Evolutionary conservation across 345 rosid species (phyloP).

Genomic region (Carallia brachiata): DNA sequence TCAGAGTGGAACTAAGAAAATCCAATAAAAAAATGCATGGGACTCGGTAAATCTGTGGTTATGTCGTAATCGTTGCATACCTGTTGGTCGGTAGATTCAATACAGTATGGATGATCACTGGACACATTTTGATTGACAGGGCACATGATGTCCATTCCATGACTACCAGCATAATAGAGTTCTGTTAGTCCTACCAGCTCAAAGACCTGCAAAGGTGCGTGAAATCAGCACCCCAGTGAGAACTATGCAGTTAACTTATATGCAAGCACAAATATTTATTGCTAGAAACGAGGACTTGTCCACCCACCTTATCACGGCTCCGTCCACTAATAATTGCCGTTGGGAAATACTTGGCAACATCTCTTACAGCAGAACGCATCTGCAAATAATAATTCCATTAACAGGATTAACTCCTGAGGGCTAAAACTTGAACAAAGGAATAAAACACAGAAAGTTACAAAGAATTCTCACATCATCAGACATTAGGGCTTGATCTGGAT

Average conservation of each 20-base stretch:
- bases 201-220: constrained; percentile 54
- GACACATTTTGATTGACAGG: constrained; percentile 45
- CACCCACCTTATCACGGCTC: constrained; percentile 78
- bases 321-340: constrained; percentile 97
- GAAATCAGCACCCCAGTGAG: constrained; percentile 5
- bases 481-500: constrained; percentile 75
- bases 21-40: not conserved
- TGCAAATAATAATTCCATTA: constrained; percentile 20
- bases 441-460: not conserved
- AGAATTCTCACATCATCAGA: constrained; percentile 61
- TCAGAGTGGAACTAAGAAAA: not conserved
- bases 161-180: constrained; percentile 97
- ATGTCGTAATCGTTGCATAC: constrained; percentile 28
- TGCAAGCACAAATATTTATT: not conserved
- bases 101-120: constrained; percentile 43
- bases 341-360: constrained; percentile 70
- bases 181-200: constrained; percentile 88
- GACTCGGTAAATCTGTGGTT: too few species aligned
- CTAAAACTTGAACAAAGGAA: not conserved
- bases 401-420: not conserved
- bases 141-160: constrained; percentile 96
- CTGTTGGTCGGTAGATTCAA: constrained; percentile 64
- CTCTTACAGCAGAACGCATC: constrained; percentile 92
- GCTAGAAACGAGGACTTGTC: not conserved
- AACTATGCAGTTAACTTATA: too few species aligned